Evolutionary conservation across 768 basidiomycete species (phyloP), one percentile per base, ranked within the genome.

Genomic region (Podaxis carcinomalis): DNA sequence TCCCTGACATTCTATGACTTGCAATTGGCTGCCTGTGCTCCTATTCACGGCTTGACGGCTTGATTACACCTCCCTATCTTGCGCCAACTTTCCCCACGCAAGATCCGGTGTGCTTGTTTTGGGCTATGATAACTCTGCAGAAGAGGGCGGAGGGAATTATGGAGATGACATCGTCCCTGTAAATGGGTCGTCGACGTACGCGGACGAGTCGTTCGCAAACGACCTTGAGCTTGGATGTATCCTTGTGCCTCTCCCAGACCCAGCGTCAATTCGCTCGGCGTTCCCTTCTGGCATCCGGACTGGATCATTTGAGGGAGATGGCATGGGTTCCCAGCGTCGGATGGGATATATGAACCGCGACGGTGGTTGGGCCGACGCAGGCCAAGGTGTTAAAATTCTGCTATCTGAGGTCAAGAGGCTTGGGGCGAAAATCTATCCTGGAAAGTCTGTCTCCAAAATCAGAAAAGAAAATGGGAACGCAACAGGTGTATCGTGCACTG

Each of bases 301-400:
- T 2, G 76, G 72, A 6, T 65, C 73, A 13, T 77, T 82, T 58
- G 69, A 75, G 5, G 57, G 72, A 36, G 64, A 71, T 23, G 92
- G 21, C 10, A 27, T 23, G 6, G 16, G 0, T 2, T 54, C 40
- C n/a, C 46, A 14, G 16, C 59, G n/a, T 28, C 44, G 44, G 4
- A 47, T 11, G 42, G 59, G 88, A 1, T 95, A 90, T 68, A 65
- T 89, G 49, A 96, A 94, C 67, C 75, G 74, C 6, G 86, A 90
- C 39, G 84, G 89, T 1, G 95, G 95, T 13, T 98, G 95, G 95
- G 92, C 84, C 2, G 79, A 88, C 67, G 92, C 95, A 1, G 77
- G 80, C 0, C 82, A 87, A 68, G 92, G 89, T 2, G 67, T 93
- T 7, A 67, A 72, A 2, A 68, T 80, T 9, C 73, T 91, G 61